Evolutionary conservation across 139 green algal genomes (phyloP).

Genomic region (Chlamydomonas incerta): DNA sequence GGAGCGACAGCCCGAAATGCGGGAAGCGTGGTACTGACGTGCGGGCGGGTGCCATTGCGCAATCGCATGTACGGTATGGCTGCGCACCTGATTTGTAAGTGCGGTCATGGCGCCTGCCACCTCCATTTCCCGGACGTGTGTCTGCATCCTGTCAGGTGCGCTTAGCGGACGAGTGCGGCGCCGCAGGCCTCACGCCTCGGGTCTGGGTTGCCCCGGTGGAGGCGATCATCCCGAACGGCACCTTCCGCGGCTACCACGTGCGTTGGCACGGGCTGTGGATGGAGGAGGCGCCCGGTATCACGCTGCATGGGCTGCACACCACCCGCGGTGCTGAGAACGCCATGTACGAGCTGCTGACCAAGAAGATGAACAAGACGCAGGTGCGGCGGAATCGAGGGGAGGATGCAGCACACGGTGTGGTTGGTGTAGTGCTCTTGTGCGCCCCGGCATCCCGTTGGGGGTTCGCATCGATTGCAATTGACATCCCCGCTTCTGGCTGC

Average conservation of each 20-base stretch:
- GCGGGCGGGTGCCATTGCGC: too few relatives aligned
- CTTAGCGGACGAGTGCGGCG: conserved; percentile 38
- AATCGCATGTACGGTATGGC: too few relatives aligned
- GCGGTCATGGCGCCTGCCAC: too few relatives aligned
- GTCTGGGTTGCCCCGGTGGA: conserved; percentile 34
- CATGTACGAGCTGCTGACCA: conserved; percentile 21
- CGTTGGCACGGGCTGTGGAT: conserved; percentile 41
- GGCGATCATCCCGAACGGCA: conserved; percentile 33
- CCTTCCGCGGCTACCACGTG: conserved; percentile 28
- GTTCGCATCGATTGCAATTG: too few relatives aligned
- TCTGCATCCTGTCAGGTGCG: neutral
- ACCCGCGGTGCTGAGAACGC: neutral
- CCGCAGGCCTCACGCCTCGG: conserved; percentile 16
- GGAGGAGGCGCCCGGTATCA: conserved; percentile 42
- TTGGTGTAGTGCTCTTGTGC: neutral
- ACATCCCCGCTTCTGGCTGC: neutral
- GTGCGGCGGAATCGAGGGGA: neutral
- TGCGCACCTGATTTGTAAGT: too few relatives aligned
- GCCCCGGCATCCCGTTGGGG: neutral
- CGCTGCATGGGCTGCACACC: conserved; percentile 17
- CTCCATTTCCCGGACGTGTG: too few relatives aligned
- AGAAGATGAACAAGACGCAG: conserved; percentile 39
- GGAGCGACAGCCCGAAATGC: too few relatives aligned
- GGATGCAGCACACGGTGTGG: neutral
- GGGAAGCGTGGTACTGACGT: too few relatives aligned